Evolutionary conservation across 768 basidiomycete genomes (phyloP).

Genomic region (Ramaria rubella): DNA sequence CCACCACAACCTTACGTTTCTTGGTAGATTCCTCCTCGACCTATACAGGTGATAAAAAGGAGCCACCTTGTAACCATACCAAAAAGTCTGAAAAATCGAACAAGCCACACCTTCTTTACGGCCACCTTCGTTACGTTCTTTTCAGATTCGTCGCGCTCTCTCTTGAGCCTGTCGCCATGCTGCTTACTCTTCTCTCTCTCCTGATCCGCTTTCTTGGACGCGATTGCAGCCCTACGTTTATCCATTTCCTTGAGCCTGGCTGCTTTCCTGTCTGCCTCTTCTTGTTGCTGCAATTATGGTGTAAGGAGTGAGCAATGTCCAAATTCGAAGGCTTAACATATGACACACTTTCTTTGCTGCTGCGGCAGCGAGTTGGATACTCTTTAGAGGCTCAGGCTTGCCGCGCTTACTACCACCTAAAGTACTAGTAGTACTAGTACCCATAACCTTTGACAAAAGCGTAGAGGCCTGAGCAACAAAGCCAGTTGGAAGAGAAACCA

Average conservation of each 20-base stretch:
- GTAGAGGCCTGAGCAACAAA: constrained; percentile 68
- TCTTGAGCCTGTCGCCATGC: constrained; percentile 70
- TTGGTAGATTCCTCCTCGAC: constrained; percentile 61
- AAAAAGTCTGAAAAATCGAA: background rate
- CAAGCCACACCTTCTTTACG: constrained; percentile 50
- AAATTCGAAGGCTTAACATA: background rate
- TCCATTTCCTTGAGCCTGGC: constrained; percentile 77
- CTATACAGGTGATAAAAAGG: constrained; percentile 28
- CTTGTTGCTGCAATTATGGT: constrained; percentile 63
- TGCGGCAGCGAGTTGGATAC: constrained; percentile 70
- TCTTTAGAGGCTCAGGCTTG: constrained; percentile 68
- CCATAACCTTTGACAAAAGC: constrained; percentile 25
- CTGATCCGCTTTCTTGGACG: constrained; percentile 71
- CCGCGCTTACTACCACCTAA: constrained; percentile 64
- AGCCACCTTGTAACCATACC: background rate
- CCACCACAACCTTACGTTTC: constrained; percentile 57
- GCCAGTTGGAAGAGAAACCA: constrained; percentile 42
- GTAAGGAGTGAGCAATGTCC: background rate
- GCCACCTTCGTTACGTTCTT: constrained; percentile 55
- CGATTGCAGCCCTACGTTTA: constrained; percentile 59
- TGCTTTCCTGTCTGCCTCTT: constrained; percentile 75
- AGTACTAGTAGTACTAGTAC: constrained; percentile 44
- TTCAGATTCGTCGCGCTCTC: constrained; percentile 72
- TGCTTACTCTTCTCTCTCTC: constrained; percentile 63
- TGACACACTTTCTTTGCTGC: constrained; percentile 80